These are phyloP conservation scores for Pulicaria dysenterica DNA, from an alignment of 129 eudicot species.

Conservation along the genomic window DNA sequence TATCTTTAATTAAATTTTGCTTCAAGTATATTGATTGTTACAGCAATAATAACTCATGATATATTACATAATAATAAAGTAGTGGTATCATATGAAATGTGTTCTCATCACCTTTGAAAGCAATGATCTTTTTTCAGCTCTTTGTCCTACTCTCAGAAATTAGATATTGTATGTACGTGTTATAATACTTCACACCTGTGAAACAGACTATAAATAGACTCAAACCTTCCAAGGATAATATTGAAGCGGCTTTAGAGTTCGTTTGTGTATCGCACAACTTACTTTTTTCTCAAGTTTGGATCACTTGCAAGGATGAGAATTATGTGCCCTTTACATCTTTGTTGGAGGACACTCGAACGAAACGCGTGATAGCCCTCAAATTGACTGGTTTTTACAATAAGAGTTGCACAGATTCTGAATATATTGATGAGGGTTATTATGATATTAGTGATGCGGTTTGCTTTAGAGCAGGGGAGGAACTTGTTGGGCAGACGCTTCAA, in stretches of 20 bases:
- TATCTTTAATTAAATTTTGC: background rate
- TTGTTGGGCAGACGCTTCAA: background rate
- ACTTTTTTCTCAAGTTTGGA: constrained; percentile 14
- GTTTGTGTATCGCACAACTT: background rate
- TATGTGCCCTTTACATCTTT: constrained; percentile 7
- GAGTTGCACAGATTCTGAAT: too few relatives aligned
- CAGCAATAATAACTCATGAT: background rate
- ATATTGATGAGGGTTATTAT: background rate
- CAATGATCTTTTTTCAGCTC: background rate
- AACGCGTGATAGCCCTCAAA: background rate
- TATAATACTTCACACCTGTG: background rate
- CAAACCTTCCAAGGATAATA: background rate
- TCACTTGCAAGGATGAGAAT: constrained; percentile 1
- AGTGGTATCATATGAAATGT: background rate
- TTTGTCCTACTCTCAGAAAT: background rate
- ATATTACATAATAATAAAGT: background rate
- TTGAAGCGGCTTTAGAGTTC: background rate
- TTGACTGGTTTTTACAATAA: background rate
- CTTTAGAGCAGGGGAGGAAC: background rate
- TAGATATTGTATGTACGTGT: background rate
- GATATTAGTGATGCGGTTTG: background rate
- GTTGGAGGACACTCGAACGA: background rate
- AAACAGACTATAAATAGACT: constrained; percentile 23
- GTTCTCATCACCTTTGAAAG: background rate
- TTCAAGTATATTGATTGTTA: background rate